Evolutionary conservation across 1,284 basidiomycete species (phyloP).

Genomic region (Meira miltonrushii): DNA sequence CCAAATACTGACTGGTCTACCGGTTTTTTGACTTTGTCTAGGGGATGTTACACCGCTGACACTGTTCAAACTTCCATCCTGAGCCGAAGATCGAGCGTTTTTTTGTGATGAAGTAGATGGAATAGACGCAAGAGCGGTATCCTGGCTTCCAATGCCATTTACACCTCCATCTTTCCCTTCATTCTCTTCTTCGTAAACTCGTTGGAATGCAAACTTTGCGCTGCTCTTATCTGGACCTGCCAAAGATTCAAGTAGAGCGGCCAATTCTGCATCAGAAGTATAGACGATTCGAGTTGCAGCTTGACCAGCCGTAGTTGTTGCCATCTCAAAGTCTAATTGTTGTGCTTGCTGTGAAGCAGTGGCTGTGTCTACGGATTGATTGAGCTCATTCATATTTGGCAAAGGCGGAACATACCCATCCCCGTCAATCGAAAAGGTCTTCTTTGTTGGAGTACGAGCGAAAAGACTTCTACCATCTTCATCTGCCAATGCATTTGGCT

Average conservation of each 20-base stretch:
- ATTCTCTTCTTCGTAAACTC: not conserved
- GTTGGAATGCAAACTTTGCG: constrained; percentile 41
- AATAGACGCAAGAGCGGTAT: not conserved
- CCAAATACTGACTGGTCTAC: not conserved
- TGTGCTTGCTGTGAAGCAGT: not conserved
- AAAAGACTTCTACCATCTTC: constrained; percentile 37
- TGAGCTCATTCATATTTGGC: not conserved
- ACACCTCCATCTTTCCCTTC: not conserved
- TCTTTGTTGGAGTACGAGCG: constrained; percentile 17
- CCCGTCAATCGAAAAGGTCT: constrained; percentile 21
- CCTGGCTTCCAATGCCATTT: not conserved
- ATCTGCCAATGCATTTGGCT: constrained; percentile 19
- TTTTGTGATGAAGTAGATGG: not conserved
- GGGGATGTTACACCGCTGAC: not conserved
- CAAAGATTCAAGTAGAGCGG: constrained; percentile 30
- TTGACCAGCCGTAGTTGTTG: constrained; percentile 14
- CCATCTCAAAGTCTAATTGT: constrained; percentile 19
- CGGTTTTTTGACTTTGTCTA: not conserved
- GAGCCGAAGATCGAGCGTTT: not conserved
- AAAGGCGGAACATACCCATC: not conserved
- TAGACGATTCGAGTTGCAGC: constrained; percentile 38
- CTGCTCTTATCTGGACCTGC: constrained; percentile 27
- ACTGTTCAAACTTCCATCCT: not conserved
- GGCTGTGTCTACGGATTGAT: not conserved
- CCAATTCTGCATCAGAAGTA: constrained; percentile 40